Percentiles rank a stretch among this genome's conserved stretches.
These are phyloP conservation scores for Mucor piriformis DNA, from an alignment of 371 early-diverging fungal species.

Conservation along the genomic window DNA sequence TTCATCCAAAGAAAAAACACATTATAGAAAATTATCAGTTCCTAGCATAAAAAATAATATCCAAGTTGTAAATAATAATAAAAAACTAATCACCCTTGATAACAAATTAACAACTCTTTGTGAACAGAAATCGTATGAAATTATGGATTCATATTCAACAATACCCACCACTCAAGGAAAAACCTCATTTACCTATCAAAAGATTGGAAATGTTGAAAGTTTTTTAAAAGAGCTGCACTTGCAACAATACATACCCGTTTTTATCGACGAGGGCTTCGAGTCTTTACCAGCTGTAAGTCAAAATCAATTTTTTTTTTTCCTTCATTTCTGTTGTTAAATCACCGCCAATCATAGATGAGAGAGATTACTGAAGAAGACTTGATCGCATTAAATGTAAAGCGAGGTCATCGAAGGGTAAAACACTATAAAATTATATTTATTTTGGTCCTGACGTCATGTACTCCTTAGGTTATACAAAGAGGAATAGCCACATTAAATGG, in stretches of 20 bases:
- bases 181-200: neutral
- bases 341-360: conserved; percentile 25
- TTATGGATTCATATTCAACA: conserved; percentile 10
- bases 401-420: conserved; percentile 54
- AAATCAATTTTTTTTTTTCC: neutral
- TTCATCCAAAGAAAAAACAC: conserved; percentile 1
- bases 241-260: conserved; percentile 31
- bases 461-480: conserved; percentile 43
- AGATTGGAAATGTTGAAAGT: neutral
- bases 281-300: conserved; percentile 43
- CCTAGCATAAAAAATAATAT: too few species aligned
- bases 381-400: conserved; percentile 47
- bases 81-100: too few species aligned
- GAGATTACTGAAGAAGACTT: conserved; percentile 56
- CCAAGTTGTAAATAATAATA: too few species aligned
- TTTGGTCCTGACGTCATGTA: neutral
- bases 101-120: neutral
- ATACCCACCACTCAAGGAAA: neutral
- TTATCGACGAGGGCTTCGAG: conserved; percentile 53
- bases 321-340: neutral
- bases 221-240: conserved; percentile 39
- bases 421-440: neutral
- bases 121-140: conserved; percentile 7
- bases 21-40: neutral
- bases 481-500: conserved; percentile 46